These are phyloP conservation scores for Cenchrus fungigraminus DNA, from an alignment of 176 grass and related monocot species.

Conservation along the genomic window DNA sequence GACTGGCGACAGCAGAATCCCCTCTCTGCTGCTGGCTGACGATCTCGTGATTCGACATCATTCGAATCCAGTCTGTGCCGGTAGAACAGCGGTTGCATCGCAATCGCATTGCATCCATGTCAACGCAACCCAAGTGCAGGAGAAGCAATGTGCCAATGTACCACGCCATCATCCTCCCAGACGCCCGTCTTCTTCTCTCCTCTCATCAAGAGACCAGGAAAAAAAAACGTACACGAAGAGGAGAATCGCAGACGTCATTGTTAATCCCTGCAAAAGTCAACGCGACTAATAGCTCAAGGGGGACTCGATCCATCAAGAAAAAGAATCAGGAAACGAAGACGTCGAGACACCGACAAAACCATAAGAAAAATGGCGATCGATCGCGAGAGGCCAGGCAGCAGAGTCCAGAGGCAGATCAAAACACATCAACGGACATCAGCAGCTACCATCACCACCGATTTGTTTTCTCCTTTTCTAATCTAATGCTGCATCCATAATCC, in stretches of 20 bases:
- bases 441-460: not conserved
- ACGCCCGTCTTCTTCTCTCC: too few relatives aligned
- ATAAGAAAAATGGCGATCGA: not conserved
- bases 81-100: not conserved
- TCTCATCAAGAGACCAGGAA: not conserved
- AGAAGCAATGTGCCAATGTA: not conserved
- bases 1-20: not conserved
- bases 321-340: not conserved
- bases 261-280: conserved; percentile 41
- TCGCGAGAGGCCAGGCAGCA: not conserved
- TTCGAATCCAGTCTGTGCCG: not conserved
- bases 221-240: not conserved
- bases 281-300: not conserved
- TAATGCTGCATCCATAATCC: not conserved
- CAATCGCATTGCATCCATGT: not conserved
- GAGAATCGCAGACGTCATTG: conserved; percentile 24
- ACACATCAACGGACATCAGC: conserved; percentile 30
- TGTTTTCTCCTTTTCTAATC: not conserved
- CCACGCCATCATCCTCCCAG: too few relatives aligned
- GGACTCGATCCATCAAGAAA: not conserved
- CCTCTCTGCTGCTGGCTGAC: not conserved
- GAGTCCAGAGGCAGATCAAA: not conserved
- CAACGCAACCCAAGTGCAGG: not conserved
- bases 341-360: conserved; percentile 30
- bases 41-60: not conserved